Percentiles rank a stretch among this genome's conserved stretches.
phyloP scores from a whole-genome alignment of 208 protist genomes.

The Trypanosomatidae sp. region DNA sequence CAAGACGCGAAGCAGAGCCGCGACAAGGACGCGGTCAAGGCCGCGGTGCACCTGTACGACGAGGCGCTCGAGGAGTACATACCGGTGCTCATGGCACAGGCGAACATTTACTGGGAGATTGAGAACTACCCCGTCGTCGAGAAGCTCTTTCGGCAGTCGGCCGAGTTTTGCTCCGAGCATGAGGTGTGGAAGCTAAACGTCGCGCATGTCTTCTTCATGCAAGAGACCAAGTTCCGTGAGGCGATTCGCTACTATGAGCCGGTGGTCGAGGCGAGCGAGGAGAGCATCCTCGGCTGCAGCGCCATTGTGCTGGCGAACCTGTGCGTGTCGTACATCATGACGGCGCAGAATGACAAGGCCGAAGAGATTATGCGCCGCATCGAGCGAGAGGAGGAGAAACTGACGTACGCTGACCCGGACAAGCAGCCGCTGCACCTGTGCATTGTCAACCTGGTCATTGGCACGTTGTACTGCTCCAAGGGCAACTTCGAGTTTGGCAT shows the following conservation, averaged over 20 bases:
- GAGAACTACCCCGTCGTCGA: slow-evolving; percentile 94
- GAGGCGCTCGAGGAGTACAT: slow-evolving; percentile 92
- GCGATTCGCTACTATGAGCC: slow-evolving; percentile 95
- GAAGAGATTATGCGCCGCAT: slow-evolving; percentile 95
- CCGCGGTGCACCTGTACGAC: slow-evolving; percentile 86
- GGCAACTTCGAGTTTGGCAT: slow-evolving; percentile 97
- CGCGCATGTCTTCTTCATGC: slow-evolving; percentile 96
- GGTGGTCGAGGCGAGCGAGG: slow-evolving; percentile 87
- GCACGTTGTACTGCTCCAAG: slow-evolving; percentile 98
- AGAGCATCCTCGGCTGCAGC: slow-evolving; percentile 90
- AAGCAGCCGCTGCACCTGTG: slow-evolving; percentile 93
- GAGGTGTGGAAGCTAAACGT: slow-evolving; percentile 97
- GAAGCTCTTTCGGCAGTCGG: slow-evolving; percentile 90
- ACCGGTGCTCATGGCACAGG: slow-evolving; percentile 93
- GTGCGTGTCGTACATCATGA: slow-evolving; percentile 97
- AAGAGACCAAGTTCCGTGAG: slow-evolving; percentile 93
- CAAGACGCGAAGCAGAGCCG: slow-evolving; percentile 88
- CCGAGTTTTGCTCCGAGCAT: slow-evolving; percentile 94
- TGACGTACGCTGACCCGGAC: slow-evolving; percentile 68
- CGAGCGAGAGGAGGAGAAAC: slow-evolving; percentile 92
- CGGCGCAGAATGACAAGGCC: slow-evolving; percentile 90
- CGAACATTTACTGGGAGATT: slow-evolving; percentile 98
- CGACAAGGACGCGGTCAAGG: slow-evolving; percentile 77
- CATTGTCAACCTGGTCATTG: slow-evolving; percentile 98
- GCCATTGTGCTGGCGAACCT: slow-evolving; percentile 96